Percentiles rank a stretch among this genome's conserved stretches.
These are phyloP conservation scores for Capsicum chinense DNA, from an alignment of 257 asterid genomes.

Conservation along the genomic window DNA sequence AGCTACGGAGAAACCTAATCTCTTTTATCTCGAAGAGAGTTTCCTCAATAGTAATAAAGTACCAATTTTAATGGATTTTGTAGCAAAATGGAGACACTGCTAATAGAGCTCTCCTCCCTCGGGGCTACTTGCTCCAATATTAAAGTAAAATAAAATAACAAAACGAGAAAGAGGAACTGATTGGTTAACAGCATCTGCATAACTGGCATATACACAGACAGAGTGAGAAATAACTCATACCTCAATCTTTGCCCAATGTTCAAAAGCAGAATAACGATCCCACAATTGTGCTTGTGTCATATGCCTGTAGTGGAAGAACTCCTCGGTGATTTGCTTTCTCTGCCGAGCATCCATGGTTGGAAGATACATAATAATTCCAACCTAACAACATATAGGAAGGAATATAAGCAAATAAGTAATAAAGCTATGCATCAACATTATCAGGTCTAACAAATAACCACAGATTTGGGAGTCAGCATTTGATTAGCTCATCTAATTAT, in stretches of 20 bases:
- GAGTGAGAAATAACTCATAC: constrained; percentile 40
- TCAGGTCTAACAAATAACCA: constrained; percentile 22
- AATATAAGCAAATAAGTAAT: background rate
- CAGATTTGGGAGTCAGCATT: constrained; percentile 20
- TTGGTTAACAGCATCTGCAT: background rate
- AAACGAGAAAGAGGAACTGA: background rate
- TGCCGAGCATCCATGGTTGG: constrained; percentile 87
- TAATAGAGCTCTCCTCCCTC: background rate
- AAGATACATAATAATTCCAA: constrained; percentile 98
- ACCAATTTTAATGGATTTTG: background rate
- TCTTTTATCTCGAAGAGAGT: background rate
- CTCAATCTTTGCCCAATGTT: constrained; percentile 99
- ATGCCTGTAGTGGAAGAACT: constrained; percentile 83
- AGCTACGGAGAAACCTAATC: background rate
- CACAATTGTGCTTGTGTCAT: constrained; percentile 71
- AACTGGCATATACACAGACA: background rate
- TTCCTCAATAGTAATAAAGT: background rate
- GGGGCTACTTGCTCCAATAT: background rate
- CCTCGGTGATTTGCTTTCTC: constrained; percentile 85
- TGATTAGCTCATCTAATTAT: background rate
- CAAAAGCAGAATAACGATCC: constrained; percentile 84
- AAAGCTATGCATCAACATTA: constrained; percentile 18
- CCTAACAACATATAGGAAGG: constrained; percentile 49
- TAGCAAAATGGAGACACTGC: constrained; percentile 6
- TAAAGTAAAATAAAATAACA: constrained; percentile 9